Base-by-base conservation (phyloP, 768 basidiomycete genomes). In the Exsudoporus frostii region DNA sequence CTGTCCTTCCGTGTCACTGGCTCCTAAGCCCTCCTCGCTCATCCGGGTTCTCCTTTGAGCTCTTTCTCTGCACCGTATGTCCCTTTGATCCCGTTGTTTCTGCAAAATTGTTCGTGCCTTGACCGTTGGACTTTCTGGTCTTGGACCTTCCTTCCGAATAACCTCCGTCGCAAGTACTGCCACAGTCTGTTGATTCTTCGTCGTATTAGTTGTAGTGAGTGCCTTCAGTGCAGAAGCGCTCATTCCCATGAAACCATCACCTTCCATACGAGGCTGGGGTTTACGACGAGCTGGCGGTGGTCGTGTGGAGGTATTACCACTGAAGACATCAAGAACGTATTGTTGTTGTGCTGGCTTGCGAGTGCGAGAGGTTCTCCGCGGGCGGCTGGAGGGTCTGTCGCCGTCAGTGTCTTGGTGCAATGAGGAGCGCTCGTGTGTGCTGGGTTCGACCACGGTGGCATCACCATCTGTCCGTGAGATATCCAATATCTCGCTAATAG, bases 41-140 rank as follows among this genome's bases (percentile, higher is more conserved):
- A 76, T 70, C 60, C 74, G 73, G n/a, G 84, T 81, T 45, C 84
- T 75, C 58, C 82, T 76, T 54, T 75, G 75, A 3, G 88, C 86
- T 45, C 90, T 73, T 59, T 82, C 82, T 51, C 73, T 72, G 56
- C 87, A 69, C 56, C 77, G 74, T 51, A 66, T 71, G 7, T 72
- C 76, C 64, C 76, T 80, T 62, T 85, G 84, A 32, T 90, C 88
- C 53, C 80, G 76, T 62, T 85, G 77, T 58, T 83, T 79, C 71
- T 92, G 86, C 10, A 78, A 65, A 45, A 83, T 76, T 2, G 87
- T 89, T 60, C 79, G 79, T 42, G 86, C 77, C 67, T 88, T 89
- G 46, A 88, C 82, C n/a, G 74, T 78, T 7, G 90, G 90, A 62
- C 90, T 92, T 56, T 86, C 88, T 10, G 90, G 90, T 49, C 90